Evolutionary conservation across 2,329 filamentous ascomycete genomes (phyloP).

Genomic region (Aureobasidium sp.): DNA sequence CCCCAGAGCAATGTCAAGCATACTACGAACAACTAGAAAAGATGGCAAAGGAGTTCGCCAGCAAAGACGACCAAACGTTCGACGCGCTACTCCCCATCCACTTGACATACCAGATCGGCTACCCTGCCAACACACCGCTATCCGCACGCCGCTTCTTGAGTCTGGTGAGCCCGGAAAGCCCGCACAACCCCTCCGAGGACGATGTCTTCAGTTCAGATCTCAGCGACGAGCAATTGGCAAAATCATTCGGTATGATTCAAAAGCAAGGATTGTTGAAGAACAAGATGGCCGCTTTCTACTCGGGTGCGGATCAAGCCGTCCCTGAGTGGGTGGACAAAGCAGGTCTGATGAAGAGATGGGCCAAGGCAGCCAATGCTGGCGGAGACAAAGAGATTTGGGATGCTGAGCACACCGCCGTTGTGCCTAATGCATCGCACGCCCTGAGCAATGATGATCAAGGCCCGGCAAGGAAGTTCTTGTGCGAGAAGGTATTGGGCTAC

Average conservation of each 20-base stretch:
- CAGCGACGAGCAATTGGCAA: slow-evolving; percentile 26
- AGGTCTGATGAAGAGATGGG: slow-evolving; percentile 38
- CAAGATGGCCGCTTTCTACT: slow-evolving; percentile 36
- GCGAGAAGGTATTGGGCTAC: slow-evolving; percentile 20
- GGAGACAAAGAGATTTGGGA: slow-evolving; percentile 38
- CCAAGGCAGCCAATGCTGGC: slow-evolving; percentile 32
- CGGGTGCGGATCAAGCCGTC: slow-evolving; percentile 40
- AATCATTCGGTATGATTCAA: slow-evolving; percentile 31
- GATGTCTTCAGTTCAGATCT: slow-evolving; percentile 24
- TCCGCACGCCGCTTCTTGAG: slow-evolving; percentile 21
- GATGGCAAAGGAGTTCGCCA: slow-evolving; percentile 24
- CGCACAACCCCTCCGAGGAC: slow-evolving; percentile 20
- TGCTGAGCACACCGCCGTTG: slow-evolving; percentile 40
- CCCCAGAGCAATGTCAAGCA: slow-evolving; percentile 17
- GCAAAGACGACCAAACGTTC: slow-evolving; percentile 18
- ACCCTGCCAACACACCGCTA: slow-evolving; percentile 22
- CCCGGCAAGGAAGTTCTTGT: slow-evolving; percentile 28
- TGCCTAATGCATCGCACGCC: slow-evolving; percentile 44
- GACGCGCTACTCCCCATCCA: slow-evolving; percentile 31
- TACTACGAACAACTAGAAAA: slow-evolving; percentile 19
- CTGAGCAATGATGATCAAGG: slow-evolving; percentile 43
- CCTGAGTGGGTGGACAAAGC: slow-evolving; percentile 40
- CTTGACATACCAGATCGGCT: slow-evolving; percentile 27
- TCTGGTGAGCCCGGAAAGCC: slow-evolving; percentile 21
- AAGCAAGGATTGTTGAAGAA: slow-evolving; percentile 25